These are phyloP conservation scores for Epichloe glyceriae DNA, from an alignment of 2,329 filamentous ascomycete genomes.

Conservation along the genomic window DNA sequence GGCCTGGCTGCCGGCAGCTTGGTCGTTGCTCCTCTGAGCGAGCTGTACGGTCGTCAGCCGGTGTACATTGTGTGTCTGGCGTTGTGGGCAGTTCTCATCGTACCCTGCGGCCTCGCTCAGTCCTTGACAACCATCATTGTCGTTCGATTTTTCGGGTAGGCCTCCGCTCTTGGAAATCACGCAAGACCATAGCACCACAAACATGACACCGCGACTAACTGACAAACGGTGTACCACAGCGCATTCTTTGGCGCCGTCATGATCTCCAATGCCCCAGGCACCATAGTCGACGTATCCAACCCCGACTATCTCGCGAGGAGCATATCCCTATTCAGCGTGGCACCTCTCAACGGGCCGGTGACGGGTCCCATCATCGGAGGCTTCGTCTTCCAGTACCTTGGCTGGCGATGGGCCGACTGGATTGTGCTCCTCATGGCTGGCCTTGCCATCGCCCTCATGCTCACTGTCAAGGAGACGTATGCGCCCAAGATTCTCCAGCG, in stretches of 20 bases:
- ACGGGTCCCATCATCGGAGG: slow-evolving; percentile 49
- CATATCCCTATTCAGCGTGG: slow-evolving; percentile 56
- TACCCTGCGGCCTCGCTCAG: slow-evolving; percentile 58
- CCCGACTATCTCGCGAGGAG: slow-evolving; percentile 73
- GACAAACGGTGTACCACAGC: slow-evolving; percentile 5
- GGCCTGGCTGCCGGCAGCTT: slow-evolving; percentile 62
- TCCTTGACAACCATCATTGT: slow-evolving; percentile 58
- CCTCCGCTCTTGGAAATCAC: not conserved
- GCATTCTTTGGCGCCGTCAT: slow-evolving; percentile 55
- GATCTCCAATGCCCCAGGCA: slow-evolving; percentile 73
- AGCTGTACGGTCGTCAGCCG: slow-evolving; percentile 54
- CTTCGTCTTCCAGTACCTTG: slow-evolving; percentile 55
- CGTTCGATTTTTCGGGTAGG: slow-evolving; percentile 57
- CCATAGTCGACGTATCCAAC: slow-evolving; percentile 68
- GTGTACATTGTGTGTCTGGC: slow-evolving; percentile 56
- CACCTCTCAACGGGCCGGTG: slow-evolving; percentile 64
- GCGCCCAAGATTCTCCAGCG: slow-evolving; percentile 55
- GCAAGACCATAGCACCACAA: too few relatives aligned
- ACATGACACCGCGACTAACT: too few relatives aligned
- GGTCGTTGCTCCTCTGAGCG: slow-evolving; percentile 60
- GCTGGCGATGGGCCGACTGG: slow-evolving; percentile 86
- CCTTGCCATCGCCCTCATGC: slow-evolving; percentile 44
- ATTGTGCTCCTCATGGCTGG: slow-evolving; percentile 61
- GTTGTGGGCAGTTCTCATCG: slow-evolving; percentile 53
- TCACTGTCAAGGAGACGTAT: slow-evolving; percentile 61